Evolutionary conservation across 2,329 filamentous ascomycete genomes (phyloP).

Genomic region (Fusarium compactum): DNA sequence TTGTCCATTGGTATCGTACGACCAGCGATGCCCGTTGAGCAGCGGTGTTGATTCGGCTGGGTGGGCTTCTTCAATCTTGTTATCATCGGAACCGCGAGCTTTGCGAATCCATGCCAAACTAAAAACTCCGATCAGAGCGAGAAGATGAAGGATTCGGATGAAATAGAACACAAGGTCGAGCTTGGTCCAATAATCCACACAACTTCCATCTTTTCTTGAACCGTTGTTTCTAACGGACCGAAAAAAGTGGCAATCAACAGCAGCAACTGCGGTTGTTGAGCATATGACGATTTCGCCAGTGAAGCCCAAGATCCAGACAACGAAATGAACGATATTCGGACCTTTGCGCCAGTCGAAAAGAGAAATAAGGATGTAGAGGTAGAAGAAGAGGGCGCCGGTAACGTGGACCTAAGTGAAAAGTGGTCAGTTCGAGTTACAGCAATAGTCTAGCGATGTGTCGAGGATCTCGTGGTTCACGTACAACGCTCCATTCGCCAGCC

Average conservation of each 20-base stretch:
- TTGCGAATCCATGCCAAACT: slow-evolving; percentile 58
- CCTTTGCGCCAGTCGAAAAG: slow-evolving; percentile 86
- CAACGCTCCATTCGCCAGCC: slow-evolving; percentile 82
- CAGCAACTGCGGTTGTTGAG: slow-evolving; percentile 74
- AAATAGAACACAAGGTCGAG: slow-evolving; percentile 75
- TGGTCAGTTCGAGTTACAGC: slow-evolving; percentile 37
- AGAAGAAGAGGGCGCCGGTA: slow-evolving; percentile 86
- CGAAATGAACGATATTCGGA: slow-evolving; percentile 82
- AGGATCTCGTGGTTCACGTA: slow-evolving; percentile 59
- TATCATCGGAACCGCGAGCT: slow-evolving; percentile 53
- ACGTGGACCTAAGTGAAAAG: slow-evolving; percentile 77
- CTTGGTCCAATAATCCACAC: slow-evolving; percentile 56
- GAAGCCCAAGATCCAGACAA: slow-evolving; percentile 82
- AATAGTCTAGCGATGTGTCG: not conserved
- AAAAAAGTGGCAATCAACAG: slow-evolving; percentile 75
- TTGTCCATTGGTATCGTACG: slow-evolving; percentile 53
- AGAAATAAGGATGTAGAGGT: slow-evolving; percentile 86
- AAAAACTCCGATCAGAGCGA: slow-evolving; percentile 66
- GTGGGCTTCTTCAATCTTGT: slow-evolving; percentile 55
- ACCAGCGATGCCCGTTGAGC: slow-evolving; percentile 59
- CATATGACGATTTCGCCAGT: slow-evolving; percentile 80
- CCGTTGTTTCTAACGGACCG: slow-evolving; percentile 48
- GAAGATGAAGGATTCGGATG: slow-evolving; percentile 75
- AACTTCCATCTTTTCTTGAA: slow-evolving; percentile 46
- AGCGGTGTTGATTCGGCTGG: slow-evolving; percentile 73